Evolutionary conservation across 805 yeast species (phyloP).

Genomic region (Komagataella mondaviorum): DNA sequence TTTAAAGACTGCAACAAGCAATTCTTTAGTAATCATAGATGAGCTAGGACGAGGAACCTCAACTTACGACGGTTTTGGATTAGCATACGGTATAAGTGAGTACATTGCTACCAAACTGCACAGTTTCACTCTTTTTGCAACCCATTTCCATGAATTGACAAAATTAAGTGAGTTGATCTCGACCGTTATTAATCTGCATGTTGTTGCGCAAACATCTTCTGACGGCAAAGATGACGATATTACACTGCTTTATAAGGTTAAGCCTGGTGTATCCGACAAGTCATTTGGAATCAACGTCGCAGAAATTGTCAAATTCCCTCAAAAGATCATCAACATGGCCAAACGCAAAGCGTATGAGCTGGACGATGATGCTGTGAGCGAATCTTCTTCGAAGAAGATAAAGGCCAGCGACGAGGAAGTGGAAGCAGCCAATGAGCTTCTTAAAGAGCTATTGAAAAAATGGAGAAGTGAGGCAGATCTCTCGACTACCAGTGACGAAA

Average conservation of each 20-base stretch:
- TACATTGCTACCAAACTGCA: slow-evolving; percentile 56
- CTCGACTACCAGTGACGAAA: slow-evolving; percentile 27
- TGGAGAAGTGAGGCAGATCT: slow-evolving; percentile 38
- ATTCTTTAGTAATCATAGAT: slow-evolving; percentile 80
- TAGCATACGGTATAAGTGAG: slow-evolving; percentile 94
- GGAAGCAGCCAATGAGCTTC: slow-evolving; percentile 34
- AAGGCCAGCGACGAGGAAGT: slow-evolving; percentile 41
- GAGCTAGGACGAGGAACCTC: slow-evolving; percentile 94
- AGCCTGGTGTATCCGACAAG: slow-evolving; percentile 89
- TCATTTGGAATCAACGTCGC: slow-evolving; percentile 98
- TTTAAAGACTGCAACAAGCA: slow-evolving; percentile 60
- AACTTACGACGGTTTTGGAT: slow-evolving; percentile 94
- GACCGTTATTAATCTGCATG: slow-evolving; percentile 75
- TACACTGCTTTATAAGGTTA: slow-evolving; percentile 86
- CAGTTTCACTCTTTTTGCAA: slow-evolving; percentile 85
- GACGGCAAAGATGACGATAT: slow-evolving; percentile 43
- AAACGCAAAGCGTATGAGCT: slow-evolving; percentile 85
- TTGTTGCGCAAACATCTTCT: slow-evolving; percentile 73
- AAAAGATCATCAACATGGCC: slow-evolving; percentile 86
- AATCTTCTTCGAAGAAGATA: slow-evolving; percentile 21
- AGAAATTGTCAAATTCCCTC: slow-evolving; percentile 86
- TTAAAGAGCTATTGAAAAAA: slow-evolving; percentile 33
- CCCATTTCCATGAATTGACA: slow-evolving; percentile 95
- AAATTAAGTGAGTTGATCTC: slow-evolving; percentile 49
- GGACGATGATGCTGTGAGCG: slow-evolving; percentile 39